Percentiles rank a stretch among this genome's conserved stretches.
Evolutionary conservation across 108 stramenopile species (phyloP).

Genomic region (Nannochloropsis oceanica): DNA sequence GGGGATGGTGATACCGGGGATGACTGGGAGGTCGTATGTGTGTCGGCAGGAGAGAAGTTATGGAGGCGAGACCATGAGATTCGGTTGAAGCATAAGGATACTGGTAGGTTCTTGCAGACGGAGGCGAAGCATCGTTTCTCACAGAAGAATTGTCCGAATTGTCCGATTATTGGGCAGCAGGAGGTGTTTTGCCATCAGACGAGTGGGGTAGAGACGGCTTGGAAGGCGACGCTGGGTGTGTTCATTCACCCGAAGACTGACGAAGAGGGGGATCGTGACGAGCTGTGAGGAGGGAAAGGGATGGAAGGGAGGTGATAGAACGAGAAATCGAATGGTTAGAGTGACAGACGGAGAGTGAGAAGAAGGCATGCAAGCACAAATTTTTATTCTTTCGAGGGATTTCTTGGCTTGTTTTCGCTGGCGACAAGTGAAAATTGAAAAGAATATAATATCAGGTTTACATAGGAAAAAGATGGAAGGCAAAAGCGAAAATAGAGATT

Average conservation of each 20-base stretch:
- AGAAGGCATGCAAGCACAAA: no score
- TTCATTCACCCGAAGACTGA: constrained; percentile 1
- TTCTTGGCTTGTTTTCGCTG: no score
- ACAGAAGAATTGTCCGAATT: constrained; percentile 31
- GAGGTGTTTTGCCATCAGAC: constrained; percentile 15
- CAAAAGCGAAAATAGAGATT: no score
- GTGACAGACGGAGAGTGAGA: not conserved
- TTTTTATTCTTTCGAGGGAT: no score
- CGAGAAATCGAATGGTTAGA: no score
- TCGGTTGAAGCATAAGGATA: constrained; percentile 12
- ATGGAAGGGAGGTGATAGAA: not conserved
- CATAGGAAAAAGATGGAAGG: no score
- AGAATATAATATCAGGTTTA: no score
- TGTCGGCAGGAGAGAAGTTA: not conserved
- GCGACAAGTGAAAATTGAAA: no score
- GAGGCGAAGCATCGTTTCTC: not conserved
- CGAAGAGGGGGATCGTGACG: not conserved
- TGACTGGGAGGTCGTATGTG: constrained; percentile 27
- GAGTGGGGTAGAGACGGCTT: not conserved
- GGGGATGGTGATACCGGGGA: constrained; percentile 39
- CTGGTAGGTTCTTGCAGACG: constrained; percentile 28
- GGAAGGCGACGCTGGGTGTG: constrained; percentile 26
- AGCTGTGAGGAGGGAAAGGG: not conserved
- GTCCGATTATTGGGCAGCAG: constrained; percentile 35
- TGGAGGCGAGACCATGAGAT: constrained; percentile 1